Conservation (phyloP, 768 basidiomycete genomes). For the Termitomyces sp. region DNA sequence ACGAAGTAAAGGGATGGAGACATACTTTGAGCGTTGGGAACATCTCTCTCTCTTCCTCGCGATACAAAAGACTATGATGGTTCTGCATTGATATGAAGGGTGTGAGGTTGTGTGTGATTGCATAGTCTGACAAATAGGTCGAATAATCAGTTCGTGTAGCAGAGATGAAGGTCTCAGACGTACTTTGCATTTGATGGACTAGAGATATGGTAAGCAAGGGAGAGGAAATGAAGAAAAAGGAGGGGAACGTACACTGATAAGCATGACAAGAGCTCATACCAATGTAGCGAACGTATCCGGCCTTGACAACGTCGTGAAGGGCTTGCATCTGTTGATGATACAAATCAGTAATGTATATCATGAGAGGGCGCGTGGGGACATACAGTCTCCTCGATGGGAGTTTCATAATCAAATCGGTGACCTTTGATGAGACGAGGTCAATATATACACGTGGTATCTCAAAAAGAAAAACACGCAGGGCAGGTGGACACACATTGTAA, state of each 20-base stretch:
- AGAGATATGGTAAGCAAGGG: not conserved
- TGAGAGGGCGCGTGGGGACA: not conserved
- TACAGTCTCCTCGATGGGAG: slow-evolving; percentile 54
- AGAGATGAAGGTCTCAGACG: slow-evolving; percentile 6
- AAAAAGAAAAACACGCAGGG: not conserved
- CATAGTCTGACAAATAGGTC: slow-evolving; percentile 39
- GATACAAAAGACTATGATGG: slow-evolving; percentile 53
- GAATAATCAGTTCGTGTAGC: too few species aligned
- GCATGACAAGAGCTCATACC: slow-evolving; percentile 54
- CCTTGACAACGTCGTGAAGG: slow-evolving; percentile 58
- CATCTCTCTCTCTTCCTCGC: slow-evolving; percentile 67
- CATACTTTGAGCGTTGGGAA: slow-evolving; percentile 52
- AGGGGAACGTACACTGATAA: slow-evolving; percentile 40
- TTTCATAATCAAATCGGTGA: slow-evolving; percentile 52
- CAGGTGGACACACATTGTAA: slow-evolving; percentile 47
- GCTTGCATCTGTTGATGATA: slow-evolving; percentile 49
- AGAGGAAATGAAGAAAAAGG: not conserved
- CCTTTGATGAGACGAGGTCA: slow-evolving; percentile 19
- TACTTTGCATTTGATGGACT: slow-evolving; percentile 57
- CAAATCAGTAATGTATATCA: not conserved
- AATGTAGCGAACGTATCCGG: slow-evolving; percentile 56
- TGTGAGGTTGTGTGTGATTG: slow-evolving; percentile 48
- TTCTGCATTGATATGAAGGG: slow-evolving; percentile 72
- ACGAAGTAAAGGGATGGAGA: not conserved
- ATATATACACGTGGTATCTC: not conserved